Evolutionary conservation across 2,329 filamentous ascomycete species (phyloP).

Genomic region (Penicillium hordei): DNA sequence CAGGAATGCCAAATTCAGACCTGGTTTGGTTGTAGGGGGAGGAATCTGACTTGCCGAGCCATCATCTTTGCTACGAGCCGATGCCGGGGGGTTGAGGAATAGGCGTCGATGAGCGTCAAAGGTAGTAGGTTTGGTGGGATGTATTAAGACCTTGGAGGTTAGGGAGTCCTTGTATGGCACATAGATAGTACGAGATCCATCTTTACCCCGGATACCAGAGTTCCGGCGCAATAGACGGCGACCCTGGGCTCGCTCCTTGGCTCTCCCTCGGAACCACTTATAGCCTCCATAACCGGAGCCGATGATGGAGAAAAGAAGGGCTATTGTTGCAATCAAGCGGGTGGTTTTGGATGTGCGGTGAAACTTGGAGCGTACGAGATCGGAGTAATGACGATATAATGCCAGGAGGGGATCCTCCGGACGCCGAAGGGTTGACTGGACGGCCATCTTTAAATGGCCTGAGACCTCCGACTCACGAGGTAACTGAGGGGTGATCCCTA

Average conservation of each 20-base stretch:
- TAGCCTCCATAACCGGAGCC: constrained; percentile 75
- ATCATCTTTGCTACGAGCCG: constrained; percentile 72
- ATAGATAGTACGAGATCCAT: constrained; percentile 91
- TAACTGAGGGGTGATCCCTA: constrained; percentile 1
- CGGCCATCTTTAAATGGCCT: constrained; percentile 63
- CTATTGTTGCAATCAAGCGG: constrained; percentile 72
- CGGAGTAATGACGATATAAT: constrained; percentile 55
- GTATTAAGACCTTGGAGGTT: constrained; percentile 87
- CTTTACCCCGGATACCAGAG: constrained; percentile 89
- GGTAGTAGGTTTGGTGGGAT: constrained; percentile 85
- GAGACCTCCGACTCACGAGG: constrained; percentile 6
- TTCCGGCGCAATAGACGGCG: constrained; percentile 81
- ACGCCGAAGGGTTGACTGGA: constrained; percentile 76
- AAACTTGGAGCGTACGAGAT: constrained; percentile 52
- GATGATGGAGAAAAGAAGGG: constrained; percentile 75
- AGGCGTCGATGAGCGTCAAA: constrained; percentile 94
- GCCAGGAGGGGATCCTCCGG: constrained; percentile 65
- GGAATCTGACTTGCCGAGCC: constrained; percentile 65
- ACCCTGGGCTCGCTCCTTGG: constrained; percentile 78
- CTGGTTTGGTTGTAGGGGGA: constrained; percentile 86
- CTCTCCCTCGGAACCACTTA: constrained; percentile 70
- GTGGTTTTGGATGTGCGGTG: constrained; percentile 67
- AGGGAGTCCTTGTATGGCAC: constrained; percentile 76
- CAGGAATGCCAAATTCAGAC: constrained; percentile 89
- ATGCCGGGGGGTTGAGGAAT: constrained; percentile 86